Conservation (phyloP, 2,329 filamentous ascomycete genomes). For the Fusarium tricinctum region DNA sequence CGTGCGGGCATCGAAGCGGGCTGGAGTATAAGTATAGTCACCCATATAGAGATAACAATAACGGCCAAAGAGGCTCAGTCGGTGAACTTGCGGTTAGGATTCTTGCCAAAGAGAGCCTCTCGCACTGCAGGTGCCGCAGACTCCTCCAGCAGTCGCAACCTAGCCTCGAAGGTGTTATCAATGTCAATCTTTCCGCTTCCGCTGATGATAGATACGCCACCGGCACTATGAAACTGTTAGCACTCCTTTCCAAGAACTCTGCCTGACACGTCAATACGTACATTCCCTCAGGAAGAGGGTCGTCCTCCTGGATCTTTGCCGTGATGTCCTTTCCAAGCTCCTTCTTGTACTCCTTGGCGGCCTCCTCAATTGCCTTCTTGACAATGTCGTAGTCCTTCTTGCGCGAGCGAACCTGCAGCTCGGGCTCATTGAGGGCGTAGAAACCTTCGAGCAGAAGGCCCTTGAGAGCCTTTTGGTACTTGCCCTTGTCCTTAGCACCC, state of each 20-base stretch:
- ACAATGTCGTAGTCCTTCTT: slow-evolving; percentile 83
- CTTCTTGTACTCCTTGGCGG: slow-evolving; percentile 86
- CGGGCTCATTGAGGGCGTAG: slow-evolving; percentile 87
- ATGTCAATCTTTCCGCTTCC: slow-evolving; percentile 95
- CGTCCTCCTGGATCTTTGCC: slow-evolving; percentile 81
- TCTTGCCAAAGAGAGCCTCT: slow-evolving; percentile 90
- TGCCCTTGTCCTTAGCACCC: slow-evolving; percentile 75
- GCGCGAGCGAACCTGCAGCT: slow-evolving; percentile 79
- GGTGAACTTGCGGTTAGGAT: slow-evolving; percentile 94
- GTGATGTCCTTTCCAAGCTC: slow-evolving; percentile 77
- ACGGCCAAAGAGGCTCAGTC: slow-evolving; percentile 69
- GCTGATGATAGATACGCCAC: slow-evolving; percentile 85
- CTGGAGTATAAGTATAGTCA: slow-evolving; percentile 32
- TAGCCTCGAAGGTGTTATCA: slow-evolving; percentile 97
- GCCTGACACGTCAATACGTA: slow-evolving; percentile 66
- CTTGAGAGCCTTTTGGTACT: slow-evolving; percentile 83
- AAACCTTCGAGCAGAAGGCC: slow-evolving; percentile 89
- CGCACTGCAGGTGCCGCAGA: slow-evolving; percentile 88
- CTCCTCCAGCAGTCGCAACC: slow-evolving; percentile 85
- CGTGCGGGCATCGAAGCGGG: slow-evolving; percentile 37
- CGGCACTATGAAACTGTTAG: slow-evolving; percentile 71
- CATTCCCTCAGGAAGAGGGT: slow-evolving; percentile 85
- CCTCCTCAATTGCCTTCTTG: slow-evolving; percentile 83
- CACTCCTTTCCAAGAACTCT: neutral
- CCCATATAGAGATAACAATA: slow-evolving; percentile 20